These are phyloP conservation scores for Pyrenophora graminea DNA, from an alignment of 2,329 filamentous ascomycete species.

Conservation along the genomic window DNA sequence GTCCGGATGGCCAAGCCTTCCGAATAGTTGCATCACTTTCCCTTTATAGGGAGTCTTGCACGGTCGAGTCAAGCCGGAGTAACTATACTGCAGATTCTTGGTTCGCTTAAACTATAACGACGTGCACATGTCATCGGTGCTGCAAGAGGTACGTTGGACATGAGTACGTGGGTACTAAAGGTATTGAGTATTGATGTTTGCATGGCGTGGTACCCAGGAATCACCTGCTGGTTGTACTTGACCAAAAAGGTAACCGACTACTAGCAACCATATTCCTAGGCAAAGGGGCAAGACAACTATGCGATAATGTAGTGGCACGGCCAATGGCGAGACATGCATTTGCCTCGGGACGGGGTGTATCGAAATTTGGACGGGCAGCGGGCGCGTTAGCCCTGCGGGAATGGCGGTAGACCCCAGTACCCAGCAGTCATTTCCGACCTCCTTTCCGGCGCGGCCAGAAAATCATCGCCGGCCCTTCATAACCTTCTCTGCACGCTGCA, in stretches of 20 bases:
- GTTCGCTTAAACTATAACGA: no score
- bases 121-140: no score
- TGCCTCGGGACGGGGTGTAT: slow-evolving; percentile 28
- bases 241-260: slow-evolving; percentile 11
- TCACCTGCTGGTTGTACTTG: slow-evolving; percentile 7
- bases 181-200: no score
- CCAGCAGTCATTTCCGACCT: slow-evolving; percentile 41
- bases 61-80: neutral
- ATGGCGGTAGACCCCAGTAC: slow-evolving; percentile 31
- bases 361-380: slow-evolving; percentile 27
- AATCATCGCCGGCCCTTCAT: slow-evolving; percentile 31
- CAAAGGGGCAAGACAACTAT: neutral
- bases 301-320: slow-evolving; percentile 1
- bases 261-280: slow-evolving; percentile 2
- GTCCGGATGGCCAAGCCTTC: slow-evolving; percentile 3
- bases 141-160: no score
- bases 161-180: neutral
- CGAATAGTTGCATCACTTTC: neutral
- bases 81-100: no score
- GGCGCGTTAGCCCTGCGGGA: slow-evolving; percentile 28
- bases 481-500: slow-evolving; percentile 17
- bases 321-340: slow-evolving; percentile 21
- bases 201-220: neutral
- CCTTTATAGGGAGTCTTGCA: neutral
- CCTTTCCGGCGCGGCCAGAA: slow-evolving; percentile 40